Evolutionary conservation across 2,329 filamentous ascomycete genomes (phyloP), one percentile per base, ranked within the genome.

Genomic region (Decorospora gaudefroyi): DNA sequence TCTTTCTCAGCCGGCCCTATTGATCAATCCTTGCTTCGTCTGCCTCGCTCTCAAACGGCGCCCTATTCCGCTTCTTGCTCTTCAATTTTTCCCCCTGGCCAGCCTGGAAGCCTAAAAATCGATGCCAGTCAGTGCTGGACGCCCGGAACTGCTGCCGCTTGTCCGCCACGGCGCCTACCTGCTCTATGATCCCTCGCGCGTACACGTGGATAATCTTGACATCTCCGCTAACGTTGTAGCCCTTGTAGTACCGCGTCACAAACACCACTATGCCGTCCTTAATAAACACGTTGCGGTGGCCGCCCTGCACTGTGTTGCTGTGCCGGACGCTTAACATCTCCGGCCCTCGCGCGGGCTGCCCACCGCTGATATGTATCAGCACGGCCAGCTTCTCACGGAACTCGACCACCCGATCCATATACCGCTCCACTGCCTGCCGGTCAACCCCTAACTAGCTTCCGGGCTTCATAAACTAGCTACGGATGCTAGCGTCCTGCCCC

Each of bases 161-260:
- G 12, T 48, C 34, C 12, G 18, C 43, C 33, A 49, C 32, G 7
- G 16, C 47, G 4, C 43, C 46, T 29, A 34, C 39, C 42, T 46
- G 4, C 23, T 59, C 48, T 21, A 50, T 53, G 10, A 57, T 49
- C 4, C 43, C 43, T 21, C 41, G 61, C 30, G 64, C 33, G 51
- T 57, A 65, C n/a, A 46, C 28, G 26, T 65, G 41, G 35, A 65
- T 63, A 15, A 60, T 53, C 48, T 62, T 61, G 13, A 51, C 30
- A 11, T 55, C 39, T 2, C 50, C 42, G 35, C 46, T 55, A 2
- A 46, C 28, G 4, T 17, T 33, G 40, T 54, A 56, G 4, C 51
- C 45, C 34, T 60, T 64, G 42, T 64, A 34, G 45, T 61, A 62
- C n/a, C 23, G 15, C 4, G 46, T 60, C 6, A 61, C 48, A 35